Conservation (phyloP, 2,329 filamentous ascomycete genomes). For the Diplocarpon rosae region DNA sequence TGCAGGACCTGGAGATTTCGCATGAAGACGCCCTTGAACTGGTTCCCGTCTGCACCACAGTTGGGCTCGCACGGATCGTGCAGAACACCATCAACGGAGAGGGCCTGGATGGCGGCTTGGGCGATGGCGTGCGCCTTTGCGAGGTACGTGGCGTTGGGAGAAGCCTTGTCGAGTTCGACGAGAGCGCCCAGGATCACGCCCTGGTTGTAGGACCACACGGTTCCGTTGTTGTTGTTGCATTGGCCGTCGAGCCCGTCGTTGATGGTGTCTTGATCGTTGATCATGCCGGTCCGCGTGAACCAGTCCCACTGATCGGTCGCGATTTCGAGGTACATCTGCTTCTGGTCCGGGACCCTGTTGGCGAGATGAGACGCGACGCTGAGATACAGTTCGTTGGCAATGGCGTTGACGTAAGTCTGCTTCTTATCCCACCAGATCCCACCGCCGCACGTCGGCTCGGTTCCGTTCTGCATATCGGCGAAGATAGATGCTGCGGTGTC, state of each 20-base stretch:
- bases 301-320: slow-evolving; percentile 39
- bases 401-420: slow-evolving; percentile 43
- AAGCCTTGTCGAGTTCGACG: slow-evolving; percentile 44
- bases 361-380: slow-evolving; percentile 43
- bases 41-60: slow-evolving; percentile 38
- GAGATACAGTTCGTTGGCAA: slow-evolving; percentile 47
- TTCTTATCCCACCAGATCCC: slow-evolving; percentile 44
- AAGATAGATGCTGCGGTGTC: slow-evolving; percentile 42
- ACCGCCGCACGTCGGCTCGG: slow-evolving; percentile 37
- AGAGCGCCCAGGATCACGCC: slow-evolving; percentile 49
- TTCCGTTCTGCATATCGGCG: slow-evolving; percentile 42
- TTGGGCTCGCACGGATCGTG: slow-evolving; percentile 43
- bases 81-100: slow-evolving; percentile 39
- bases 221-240: slow-evolving; percentile 37
- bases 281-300: slow-evolving; percentile 38
- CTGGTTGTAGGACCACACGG: slow-evolving; percentile 46
- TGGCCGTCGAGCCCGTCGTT: slow-evolving; percentile 39
- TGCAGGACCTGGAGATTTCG: slow-evolving; percentile 49
- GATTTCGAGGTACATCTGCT: slow-evolving; percentile 43
- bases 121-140: slow-evolving; percentile 39
- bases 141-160: slow-evolving; percentile 30
- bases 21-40: slow-evolving; percentile 66
- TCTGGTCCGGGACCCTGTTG: slow-evolving; percentile 41
- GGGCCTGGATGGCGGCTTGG: slow-evolving; percentile 36
- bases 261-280: slow-evolving; percentile 36